Percentiles rank a stretch among this genome's conserved stretches.
These are phyloP conservation scores for Fraxinus baroniana DNA, from an alignment of 305 asterid species.

Conservation along the genomic window DNA sequence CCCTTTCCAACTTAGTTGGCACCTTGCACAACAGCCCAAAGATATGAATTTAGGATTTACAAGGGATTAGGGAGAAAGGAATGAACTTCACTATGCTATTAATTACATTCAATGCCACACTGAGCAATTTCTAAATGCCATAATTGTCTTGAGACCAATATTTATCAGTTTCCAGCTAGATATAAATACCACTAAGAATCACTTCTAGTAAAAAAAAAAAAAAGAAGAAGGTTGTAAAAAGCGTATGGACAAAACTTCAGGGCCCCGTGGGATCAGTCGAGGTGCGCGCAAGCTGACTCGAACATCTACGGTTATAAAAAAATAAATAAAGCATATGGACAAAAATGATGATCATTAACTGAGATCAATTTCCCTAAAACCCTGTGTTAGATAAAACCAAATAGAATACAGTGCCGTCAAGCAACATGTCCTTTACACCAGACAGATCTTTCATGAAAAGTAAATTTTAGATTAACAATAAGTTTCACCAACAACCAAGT, in stretches of 20 bases:
- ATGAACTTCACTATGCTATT: neutral
- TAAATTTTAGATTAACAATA: neutral
- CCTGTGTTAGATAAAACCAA: neutral
- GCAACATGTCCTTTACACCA: neutral
- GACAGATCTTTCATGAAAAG: neutral
- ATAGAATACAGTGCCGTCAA: neutral
- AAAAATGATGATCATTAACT: neutral
- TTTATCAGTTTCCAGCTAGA: slow-evolving; percentile 13
- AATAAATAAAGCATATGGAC: neutral
- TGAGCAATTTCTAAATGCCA: slow-evolving; percentile 8
- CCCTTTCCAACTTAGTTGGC: slow-evolving; percentile 16
- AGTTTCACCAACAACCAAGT: neutral
- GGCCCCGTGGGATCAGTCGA: too few relatives aligned
- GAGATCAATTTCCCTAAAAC: neutral
- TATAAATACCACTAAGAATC: slow-evolving; percentile 2
- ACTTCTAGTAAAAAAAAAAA: neutral
- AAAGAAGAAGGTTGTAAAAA: neutral
- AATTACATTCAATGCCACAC: neutral
- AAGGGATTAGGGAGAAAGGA: neutral
- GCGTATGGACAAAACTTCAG: neutral
- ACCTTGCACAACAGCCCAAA: neutral
- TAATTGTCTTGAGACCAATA: slow-evolving; percentile 16
- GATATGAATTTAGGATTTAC: neutral
- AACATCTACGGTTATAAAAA: too few relatives aligned
- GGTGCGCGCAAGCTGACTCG: too few relatives aligned